Conservation (phyloP, 1,284 basidiomycete species). For the Vanrija pseudolonga region DNA sequence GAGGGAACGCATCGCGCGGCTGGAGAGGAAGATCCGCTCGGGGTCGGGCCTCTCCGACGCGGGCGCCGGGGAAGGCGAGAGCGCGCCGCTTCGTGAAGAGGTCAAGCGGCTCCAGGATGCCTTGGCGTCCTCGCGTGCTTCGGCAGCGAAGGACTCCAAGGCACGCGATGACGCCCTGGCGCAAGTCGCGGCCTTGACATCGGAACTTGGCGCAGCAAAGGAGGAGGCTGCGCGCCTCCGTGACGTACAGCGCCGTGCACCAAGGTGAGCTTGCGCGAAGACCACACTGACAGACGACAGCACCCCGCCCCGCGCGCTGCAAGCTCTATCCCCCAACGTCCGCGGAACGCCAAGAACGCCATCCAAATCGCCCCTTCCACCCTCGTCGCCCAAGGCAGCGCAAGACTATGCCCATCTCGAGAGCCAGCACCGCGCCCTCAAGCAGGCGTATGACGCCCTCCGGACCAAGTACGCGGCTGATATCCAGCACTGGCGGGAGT, state of each 20-base stretch:
- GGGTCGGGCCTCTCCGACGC: too few species aligned
- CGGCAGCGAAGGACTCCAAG: too few species aligned
- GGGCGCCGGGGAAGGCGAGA: too few species aligned
- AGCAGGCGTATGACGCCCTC: conserved; percentile 23
- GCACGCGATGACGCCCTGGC: too few species aligned
- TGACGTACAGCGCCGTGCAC: not conserved
- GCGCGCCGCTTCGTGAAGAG: too few species aligned
- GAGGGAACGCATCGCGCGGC: conserved; percentile 18
- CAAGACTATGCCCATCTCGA: conserved; percentile 21
- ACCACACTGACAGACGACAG: not conserved
- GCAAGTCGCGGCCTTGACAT: too few species aligned
- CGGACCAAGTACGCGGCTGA: conserved; percentile 19
- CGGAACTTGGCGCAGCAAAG: too few species aligned
- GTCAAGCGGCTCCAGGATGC: too few species aligned
- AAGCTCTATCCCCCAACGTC: conserved; percentile 20
- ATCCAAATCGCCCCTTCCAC: not conserved
- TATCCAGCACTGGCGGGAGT: conserved; percentile 34
- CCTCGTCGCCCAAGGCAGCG: not conserved
- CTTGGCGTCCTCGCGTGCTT: too few species aligned
- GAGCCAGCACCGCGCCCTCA: conserved; percentile 23
- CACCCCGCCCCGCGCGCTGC: conserved; percentile 17
- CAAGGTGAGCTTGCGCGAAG: too few species aligned
- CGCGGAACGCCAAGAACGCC: conserved; percentile 6
- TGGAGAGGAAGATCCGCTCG: conserved; percentile 2
- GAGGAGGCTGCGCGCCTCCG: not conserved